Percentiles rank a stretch among this genome's conserved stretches.
Evolutionary conservation across 495 filamentous ascomycete genomes (phyloP).

Genomic region (Podospora sp.): DNA sequence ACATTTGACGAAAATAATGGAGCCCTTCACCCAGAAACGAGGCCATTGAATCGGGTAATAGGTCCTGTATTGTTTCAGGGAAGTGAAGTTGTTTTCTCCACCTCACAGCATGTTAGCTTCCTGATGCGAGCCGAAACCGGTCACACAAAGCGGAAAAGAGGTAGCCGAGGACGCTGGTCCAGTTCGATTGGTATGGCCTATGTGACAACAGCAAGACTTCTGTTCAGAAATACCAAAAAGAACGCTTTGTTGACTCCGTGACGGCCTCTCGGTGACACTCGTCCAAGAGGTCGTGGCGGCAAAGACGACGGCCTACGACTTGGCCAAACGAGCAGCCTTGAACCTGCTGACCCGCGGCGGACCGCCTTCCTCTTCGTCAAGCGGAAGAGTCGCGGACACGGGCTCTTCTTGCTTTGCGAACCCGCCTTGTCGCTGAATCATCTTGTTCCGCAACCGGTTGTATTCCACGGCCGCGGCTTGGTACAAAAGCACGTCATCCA

Average conservation of each 20-base stretch:
- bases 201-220: background rate
- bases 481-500: conserved; percentile 71
- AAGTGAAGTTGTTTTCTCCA: no score
- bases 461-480: conserved; percentile 81
- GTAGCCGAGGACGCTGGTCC: conserved; percentile 15
- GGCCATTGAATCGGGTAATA: no score
- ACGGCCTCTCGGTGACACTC: conserved; percentile 16
- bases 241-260: conserved; percentile 21
- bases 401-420: conserved; percentile 66
- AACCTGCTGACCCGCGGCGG: conserved; percentile 81
- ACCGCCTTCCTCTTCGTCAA: conserved; percentile 69
- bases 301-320: conserved; percentile 27
- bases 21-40: no score
- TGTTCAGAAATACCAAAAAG: background rate
- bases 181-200: conserved; percentile 24
- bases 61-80: no score
- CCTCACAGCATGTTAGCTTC: background rate
- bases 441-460: conserved; percentile 72
- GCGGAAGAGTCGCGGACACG: conserved; percentile 56
- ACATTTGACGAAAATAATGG: no score
- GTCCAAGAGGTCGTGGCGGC: background rate
- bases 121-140: conserved; percentile 7
- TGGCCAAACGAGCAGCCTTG: conserved; percentile 76
- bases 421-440: conserved; percentile 78
- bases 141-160: background rate